Conservation (phyloP, 2,329 filamentous ascomycete genomes). For the Ophiocordyceps polyrhachis-furcata region DNA sequence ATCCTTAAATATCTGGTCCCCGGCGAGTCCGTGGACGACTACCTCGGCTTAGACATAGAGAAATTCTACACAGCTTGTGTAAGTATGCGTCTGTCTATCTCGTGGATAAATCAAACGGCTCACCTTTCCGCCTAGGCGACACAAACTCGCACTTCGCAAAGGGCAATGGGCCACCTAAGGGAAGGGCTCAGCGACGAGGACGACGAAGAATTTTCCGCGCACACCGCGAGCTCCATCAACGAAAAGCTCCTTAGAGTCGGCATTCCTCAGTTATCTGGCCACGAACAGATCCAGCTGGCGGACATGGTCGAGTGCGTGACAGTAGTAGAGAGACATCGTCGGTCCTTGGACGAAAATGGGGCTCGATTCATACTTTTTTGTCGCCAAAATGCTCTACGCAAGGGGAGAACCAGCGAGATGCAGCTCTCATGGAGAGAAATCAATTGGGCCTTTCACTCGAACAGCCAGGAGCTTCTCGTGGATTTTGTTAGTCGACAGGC, state of each 20-base stretch:
- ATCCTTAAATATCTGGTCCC: conserved; percentile 68
- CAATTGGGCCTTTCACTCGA: conserved; percentile 69
- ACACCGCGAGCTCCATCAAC: conserved; percentile 49
- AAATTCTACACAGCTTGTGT: conserved; percentile 2
- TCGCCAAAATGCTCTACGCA: conserved; percentile 57
- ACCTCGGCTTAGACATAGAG: conserved; percentile 33
- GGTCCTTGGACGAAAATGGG: conserved; percentile 81
- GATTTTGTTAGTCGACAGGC: conserved; percentile 70
- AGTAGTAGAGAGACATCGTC: conserved; percentile 67
- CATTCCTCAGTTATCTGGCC: conserved; percentile 64
- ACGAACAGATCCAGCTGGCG: conserved; percentile 70
- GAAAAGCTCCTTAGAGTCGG: conserved; percentile 57
- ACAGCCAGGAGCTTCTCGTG: conserved; percentile 72
- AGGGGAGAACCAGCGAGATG: conserved; percentile 43
- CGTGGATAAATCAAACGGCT: neutral
- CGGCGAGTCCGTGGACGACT: conserved; percentile 62
- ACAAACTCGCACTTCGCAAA: conserved; percentile 5
- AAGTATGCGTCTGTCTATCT: neutral
- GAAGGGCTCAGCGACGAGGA: conserved; percentile 24
- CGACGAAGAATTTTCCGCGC: conserved; percentile 50
- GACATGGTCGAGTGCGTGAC: conserved; percentile 74
- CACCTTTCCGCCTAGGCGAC: neutral
- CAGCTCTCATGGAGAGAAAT: conserved; percentile 63
- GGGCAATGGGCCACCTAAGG: conserved; percentile 5
- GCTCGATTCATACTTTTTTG: conserved; percentile 79